A percentile compares a stretch with the other conserved stretches of the same genome.
Conservation (phyloP, 768 basidiomycete genomes). For the Lactifluus pinguis region DNA sequence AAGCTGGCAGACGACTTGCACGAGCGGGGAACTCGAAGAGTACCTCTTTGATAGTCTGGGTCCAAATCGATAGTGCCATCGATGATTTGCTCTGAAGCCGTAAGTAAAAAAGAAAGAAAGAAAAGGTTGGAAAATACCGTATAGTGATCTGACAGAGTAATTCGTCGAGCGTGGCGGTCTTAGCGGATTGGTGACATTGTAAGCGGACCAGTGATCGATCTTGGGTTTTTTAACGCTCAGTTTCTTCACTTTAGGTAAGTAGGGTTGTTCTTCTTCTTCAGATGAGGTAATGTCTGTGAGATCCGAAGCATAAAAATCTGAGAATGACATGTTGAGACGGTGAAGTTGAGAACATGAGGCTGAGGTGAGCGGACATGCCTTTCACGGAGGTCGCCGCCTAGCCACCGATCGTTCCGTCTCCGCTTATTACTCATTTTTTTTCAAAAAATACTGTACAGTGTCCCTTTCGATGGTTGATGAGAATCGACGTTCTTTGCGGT, state of each 20-base stretch:
- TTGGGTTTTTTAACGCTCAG: background rate
- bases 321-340: slow-evolving; percentile 18
- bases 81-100: slow-evolving; percentile 50
- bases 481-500: too few species aligned
- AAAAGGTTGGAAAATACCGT: slow-evolving; percentile 19
- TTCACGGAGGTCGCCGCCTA: too few species aligned
- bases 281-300: slow-evolving; percentile 23
- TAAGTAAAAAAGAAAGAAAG: background rate
- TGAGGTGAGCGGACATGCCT: too few species aligned
- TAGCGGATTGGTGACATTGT: slow-evolving; percentile 17
- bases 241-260: slow-evolving; percentile 4
- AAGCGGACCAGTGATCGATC: background rate
- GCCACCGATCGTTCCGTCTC: background rate
- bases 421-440: background rate
- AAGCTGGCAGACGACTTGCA: background rate
- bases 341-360: background rate
- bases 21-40: background rate
- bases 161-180: slow-evolving; percentile 22
- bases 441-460: background rate
- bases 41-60: slow-evolving; percentile 74
- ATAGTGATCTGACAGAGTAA: slow-evolving; percentile 28
- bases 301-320: slow-evolving; percentile 24
- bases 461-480: too few species aligned
- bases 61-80: slow-evolving; percentile 59
- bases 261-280: slow-evolving; percentile 21